Percentiles rank a stretch among this genome's conserved stretches.
These are phyloP conservation scores for Rhynchospora pubera DNA, from an alignment of 176 grass and related monocot species.

Conservation along the genomic window DNA sequence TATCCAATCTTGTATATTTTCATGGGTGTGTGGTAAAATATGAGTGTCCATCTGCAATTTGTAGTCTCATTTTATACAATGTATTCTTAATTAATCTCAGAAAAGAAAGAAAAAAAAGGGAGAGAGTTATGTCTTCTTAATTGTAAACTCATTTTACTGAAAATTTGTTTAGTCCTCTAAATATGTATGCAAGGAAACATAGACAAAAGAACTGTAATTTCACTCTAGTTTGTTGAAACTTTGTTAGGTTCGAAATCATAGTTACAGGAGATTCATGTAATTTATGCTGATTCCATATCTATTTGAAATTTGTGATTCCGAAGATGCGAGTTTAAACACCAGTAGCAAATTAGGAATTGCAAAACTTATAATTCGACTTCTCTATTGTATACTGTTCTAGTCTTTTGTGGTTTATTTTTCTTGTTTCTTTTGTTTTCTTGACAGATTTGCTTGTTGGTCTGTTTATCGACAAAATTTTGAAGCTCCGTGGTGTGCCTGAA, in stretches of 20 bases:
- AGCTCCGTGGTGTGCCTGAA: slow-evolving; percentile 51
- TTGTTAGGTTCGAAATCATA: background rate
- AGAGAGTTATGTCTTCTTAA: background rate
- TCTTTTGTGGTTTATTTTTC: background rate
- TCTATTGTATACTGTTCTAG: background rate
- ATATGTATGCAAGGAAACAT: background rate
- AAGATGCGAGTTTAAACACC: background rate
- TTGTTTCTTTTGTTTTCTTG: background rate
- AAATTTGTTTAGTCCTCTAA: background rate
- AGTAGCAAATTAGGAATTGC: background rate
- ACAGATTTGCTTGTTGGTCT: slow-evolving; percentile 84
- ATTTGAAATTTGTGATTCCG: background rate
- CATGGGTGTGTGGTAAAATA: too few relatives aligned
- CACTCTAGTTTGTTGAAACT: background rate
- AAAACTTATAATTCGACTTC: background rate
- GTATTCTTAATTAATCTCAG: background rate
- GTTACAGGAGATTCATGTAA: background rate
- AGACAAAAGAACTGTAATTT: background rate
- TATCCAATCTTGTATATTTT: too few relatives aligned
- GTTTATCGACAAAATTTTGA: slow-evolving; percentile 60
- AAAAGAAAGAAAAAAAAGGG: background rate
- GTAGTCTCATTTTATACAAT: background rate
- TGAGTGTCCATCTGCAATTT: too few relatives aligned
- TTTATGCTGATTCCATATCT: background rate
- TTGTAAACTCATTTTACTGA: background rate